Evolutionary conservation across 225 moss, liverwort and hornwort species (phyloP).

Genomic region (Asterella californica): DNA sequence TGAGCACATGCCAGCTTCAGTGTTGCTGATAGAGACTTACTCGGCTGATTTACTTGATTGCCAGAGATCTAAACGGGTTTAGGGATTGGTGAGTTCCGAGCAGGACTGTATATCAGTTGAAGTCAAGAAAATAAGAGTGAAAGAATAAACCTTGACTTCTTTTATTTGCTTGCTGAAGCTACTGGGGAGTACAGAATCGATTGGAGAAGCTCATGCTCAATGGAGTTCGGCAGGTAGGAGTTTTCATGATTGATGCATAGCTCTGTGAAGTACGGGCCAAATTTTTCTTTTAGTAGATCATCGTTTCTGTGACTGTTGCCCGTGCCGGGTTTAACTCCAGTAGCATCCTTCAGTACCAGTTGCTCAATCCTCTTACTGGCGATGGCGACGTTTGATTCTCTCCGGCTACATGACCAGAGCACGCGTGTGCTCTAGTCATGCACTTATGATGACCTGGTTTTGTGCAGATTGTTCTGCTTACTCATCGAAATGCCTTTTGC

Average conservation of each 20-base stretch:
- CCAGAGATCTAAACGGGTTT: background rate
- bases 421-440: background rate
- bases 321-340: background rate
- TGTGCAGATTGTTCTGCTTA: constrained; percentile 83
- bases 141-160: background rate
- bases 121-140: background rate
- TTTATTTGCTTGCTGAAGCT: constrained; percentile 39
- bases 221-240: constrained; percentile 82
- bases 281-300: background rate
- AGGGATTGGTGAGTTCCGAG: background rate
- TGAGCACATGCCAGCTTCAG: background rate
- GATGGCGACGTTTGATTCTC: background rate
- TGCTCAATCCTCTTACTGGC: background rate
- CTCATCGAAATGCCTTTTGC: constrained; percentile 92
- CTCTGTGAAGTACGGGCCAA: background rate
- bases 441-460: background rate
- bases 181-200: constrained; percentile 94
- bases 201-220: constrained; percentile 98
- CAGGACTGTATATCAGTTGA: background rate
- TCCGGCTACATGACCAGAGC: background rate
- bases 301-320: background rate
- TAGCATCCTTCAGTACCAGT: background rate
- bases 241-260: background rate
- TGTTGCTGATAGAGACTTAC: background rate
- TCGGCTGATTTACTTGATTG: background rate